phyloP scores from a whole-genome alignment of 139 green algal genomes.

The Chlorella sp. region DNA sequence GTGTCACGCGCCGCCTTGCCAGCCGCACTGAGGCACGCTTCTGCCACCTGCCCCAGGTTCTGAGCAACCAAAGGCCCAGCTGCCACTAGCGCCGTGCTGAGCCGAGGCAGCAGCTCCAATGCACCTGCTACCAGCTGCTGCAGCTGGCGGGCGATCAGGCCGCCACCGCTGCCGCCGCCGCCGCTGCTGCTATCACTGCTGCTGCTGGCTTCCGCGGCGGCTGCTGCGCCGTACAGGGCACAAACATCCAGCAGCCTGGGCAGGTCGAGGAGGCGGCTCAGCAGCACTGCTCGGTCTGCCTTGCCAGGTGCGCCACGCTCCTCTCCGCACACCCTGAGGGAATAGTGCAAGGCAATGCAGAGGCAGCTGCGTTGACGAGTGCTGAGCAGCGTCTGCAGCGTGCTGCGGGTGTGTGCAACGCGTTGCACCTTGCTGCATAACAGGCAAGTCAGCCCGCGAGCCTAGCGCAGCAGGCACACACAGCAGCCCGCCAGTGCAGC shows the following conservation, averaged over 20 bases:
- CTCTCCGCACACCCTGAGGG: conserved; percentile 22
- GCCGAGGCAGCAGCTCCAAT: conserved; percentile 71
- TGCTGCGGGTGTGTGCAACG: no score
- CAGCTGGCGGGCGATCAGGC: conserved; percentile 1
- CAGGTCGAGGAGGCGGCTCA: conserved; percentile 22
- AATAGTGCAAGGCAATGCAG: no score
- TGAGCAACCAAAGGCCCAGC: conserved; percentile 46
- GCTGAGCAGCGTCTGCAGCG: no score
- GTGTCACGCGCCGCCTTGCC: not conserved
- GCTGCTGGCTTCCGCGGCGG: not conserved
- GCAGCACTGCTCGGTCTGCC: conserved; percentile 23
- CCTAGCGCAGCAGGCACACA: not conserved
- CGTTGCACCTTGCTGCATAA: no score
- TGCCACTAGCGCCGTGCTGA: conserved; percentile 51
- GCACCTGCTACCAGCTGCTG: not conserved
- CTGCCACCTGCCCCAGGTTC: conserved; percentile 69
- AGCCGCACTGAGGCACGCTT: conserved; percentile 26
- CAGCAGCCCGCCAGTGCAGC: not conserved
- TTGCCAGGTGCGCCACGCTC: conserved; percentile 7
- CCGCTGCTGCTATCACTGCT: no score
- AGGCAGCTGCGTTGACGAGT: no score
- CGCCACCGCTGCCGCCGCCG: not conserved
- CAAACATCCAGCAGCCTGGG: conserved; percentile 34
- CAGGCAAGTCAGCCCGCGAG: no score
- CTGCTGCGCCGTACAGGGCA: conserved; percentile 8